These are phyloP conservation scores for Penicilliopsis zonata DNA, from an alignment of 495 filamentous ascomycete species.

Conservation along the genomic window DNA sequence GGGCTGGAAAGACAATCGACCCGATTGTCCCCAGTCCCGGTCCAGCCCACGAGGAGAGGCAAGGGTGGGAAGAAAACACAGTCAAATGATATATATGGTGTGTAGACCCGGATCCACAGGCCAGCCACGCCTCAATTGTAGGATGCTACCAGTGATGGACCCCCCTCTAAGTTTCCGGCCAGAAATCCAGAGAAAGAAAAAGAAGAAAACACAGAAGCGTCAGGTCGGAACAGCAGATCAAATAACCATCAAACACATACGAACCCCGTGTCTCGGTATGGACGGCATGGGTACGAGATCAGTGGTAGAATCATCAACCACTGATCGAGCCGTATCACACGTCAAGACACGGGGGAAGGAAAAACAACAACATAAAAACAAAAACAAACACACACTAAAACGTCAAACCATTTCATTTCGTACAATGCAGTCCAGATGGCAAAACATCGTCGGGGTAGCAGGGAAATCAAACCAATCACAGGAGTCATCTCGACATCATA, in stretches of 20 bases:
- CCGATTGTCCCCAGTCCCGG: too few species aligned
- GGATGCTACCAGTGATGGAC: conserved; percentile 15
- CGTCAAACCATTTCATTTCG: conserved; percentile 9
- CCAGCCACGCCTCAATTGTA: conserved; percentile 1
- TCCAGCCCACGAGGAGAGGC: too few species aligned
- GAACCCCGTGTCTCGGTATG: too few species aligned
- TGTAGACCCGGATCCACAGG: too few species aligned
- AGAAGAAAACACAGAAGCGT: conserved; percentile 7
- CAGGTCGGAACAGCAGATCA: conserved; percentile 8
- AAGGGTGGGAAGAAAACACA: too few species aligned
- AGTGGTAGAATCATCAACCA: too few species aligned
- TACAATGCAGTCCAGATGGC: conserved; percentile 16
- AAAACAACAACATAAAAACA: conserved; percentile 4
- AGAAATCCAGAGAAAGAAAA: conserved; percentile 8
- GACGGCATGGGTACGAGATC: too few species aligned
- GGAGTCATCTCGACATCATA: conserved; percentile 25
- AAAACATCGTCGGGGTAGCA: conserved; percentile 9
- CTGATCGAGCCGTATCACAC: too few species aligned
- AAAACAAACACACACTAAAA: conserved; percentile 11
- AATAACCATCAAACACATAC: conserved; percentile 1
- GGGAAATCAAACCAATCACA: conserved; percentile 7
- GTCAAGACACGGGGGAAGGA: not conserved
- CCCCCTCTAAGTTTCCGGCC: conserved; percentile 9
- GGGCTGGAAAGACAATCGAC: too few species aligned
- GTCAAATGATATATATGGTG: too few species aligned